These are phyloP conservation scores for Podila epigama DNA, from an alignment of 192 early-diverging fungal genomes.

Conservation along the genomic window DNA sequence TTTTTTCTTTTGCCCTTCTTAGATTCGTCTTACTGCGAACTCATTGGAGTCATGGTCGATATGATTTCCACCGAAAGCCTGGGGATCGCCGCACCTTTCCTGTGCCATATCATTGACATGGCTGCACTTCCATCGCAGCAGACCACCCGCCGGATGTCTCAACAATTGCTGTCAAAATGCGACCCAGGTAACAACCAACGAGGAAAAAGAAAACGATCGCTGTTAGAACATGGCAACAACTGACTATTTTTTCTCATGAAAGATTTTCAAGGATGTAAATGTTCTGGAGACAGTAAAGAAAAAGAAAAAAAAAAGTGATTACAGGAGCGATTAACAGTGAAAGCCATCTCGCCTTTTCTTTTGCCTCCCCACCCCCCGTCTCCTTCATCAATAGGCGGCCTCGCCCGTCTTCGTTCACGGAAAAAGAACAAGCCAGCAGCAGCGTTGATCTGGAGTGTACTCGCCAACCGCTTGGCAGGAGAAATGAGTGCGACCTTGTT, in stretches of 20 bases:
- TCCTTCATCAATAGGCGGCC: slow-evolving; percentile 10
- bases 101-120: slow-evolving; percentile 65
- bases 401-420: slow-evolving; percentile 21
- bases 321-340: too few relatives aligned
- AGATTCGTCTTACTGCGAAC: slow-evolving; percentile 52
- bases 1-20: not conserved
- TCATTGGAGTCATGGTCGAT: slow-evolving; percentile 54
- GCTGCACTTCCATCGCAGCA: slow-evolving; percentile 62
- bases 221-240: too few relatives aligned
- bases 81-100: slow-evolving; percentile 54
- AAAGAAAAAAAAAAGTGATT: too few relatives aligned
- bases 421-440: slow-evolving; percentile 57
- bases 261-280: too few relatives aligned
- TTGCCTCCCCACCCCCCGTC: not conserved
- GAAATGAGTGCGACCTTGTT: slow-evolving; percentile 59
- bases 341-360: not conserved
- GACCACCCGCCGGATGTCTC: slow-evolving; percentile 53
- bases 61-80: slow-evolving; percentile 53
- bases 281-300: too few relatives aligned
- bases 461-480: slow-evolving; percentile 62
- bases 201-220: too few relatives aligned
- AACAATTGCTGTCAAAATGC: slow-evolving; percentile 53
- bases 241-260: too few relatives aligned
- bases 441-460: slow-evolving; percentile 59
- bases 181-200: slow-evolving; percentile 40